These are phyloP conservation scores for Dalbergia cultrata DNA, from an alignment of 306 rosid genomes.

Conservation along the genomic window DNA sequence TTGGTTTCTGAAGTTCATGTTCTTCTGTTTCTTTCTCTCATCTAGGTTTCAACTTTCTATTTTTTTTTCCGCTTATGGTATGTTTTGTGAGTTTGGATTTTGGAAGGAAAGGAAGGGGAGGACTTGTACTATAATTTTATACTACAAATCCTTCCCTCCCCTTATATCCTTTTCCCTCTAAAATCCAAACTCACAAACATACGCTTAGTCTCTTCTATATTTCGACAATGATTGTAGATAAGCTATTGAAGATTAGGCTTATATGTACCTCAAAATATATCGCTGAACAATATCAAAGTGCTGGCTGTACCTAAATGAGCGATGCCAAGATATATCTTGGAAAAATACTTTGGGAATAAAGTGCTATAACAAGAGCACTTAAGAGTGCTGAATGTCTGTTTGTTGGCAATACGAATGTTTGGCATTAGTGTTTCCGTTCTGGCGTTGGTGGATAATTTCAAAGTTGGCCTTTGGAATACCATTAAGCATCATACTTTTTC, in stretches of 20 bases:
- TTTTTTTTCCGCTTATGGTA: too few species aligned
- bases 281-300: conserved; percentile 5
- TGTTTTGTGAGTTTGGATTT: too few species aligned
- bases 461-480: conserved; percentile 26
- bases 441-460: conserved; percentile 35
- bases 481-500: conserved; percentile 19
- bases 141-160: too few species aligned
- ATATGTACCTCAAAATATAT: neutral
- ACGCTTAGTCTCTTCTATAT: neutral
- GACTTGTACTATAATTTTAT: too few species aligned
- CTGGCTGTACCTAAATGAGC: neutral
- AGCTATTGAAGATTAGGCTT: conserved; percentile 3
- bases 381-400: conserved; percentile 10
- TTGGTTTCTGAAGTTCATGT: conserved; percentile 2
- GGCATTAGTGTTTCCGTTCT: conserved; percentile 20
- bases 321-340: neutral
- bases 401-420: conserved; percentile 19
- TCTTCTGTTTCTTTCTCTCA: neutral
- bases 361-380: conserved; percentile 4
- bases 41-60: neutral
- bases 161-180: too few species aligned
- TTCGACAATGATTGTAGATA: neutral
- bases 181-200: too few species aligned
- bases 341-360: conserved; percentile 27
- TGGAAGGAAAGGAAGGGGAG: too few species aligned